Percentiles rank a stretch among this genome's conserved stretches.
Evolutionary conservation across 495 filamentous ascomycete species (phyloP).

Genomic region (Aspergillus conjunctus): DNA sequence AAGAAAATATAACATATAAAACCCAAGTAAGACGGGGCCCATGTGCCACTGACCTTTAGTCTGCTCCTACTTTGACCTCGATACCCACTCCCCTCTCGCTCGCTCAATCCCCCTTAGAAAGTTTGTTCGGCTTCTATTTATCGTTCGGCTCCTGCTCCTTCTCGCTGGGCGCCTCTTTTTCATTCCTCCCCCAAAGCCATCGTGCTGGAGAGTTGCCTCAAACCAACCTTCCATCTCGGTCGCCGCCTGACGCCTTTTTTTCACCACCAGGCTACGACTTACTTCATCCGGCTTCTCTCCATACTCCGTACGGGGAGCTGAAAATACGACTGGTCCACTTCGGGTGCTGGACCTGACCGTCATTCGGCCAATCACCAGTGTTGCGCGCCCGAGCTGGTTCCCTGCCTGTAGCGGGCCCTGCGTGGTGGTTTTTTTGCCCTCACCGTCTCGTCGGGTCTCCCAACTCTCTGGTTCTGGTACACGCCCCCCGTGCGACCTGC

Average conservation of each 20-base stretch:
- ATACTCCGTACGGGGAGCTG: not conserved
- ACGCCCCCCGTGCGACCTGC: conserved; percentile 27
- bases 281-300: not conserved
- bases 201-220: not conserved
- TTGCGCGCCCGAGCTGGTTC: conserved; percentile 17
- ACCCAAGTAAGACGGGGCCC: conserved; percentile 6
- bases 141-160: conserved; percentile 22
- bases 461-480: conserved; percentile 31
- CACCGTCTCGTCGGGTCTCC: conserved; percentile 34
- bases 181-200: conserved; percentile 1
- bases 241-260: not conserved
- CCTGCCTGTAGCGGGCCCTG: conserved; percentile 20
- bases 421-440: conserved; percentile 18
- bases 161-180: conserved; percentile 10
- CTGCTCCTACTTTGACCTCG: conserved; percentile 4
- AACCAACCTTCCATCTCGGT: not conserved
- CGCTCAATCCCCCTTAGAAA: conserved; percentile 19
- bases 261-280: not conserved
- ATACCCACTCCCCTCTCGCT: conserved; percentile 22
- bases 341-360: conserved; percentile 25
- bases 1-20: conserved; percentile 11
- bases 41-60: conserved; percentile 19
- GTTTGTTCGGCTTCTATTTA: conserved; percentile 30
- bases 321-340: conserved; percentile 14
- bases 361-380: conserved; percentile 25